Conservation (phyloP, 2,329 filamentous ascomycete species). For the Cladosporium sp. region DNA sequence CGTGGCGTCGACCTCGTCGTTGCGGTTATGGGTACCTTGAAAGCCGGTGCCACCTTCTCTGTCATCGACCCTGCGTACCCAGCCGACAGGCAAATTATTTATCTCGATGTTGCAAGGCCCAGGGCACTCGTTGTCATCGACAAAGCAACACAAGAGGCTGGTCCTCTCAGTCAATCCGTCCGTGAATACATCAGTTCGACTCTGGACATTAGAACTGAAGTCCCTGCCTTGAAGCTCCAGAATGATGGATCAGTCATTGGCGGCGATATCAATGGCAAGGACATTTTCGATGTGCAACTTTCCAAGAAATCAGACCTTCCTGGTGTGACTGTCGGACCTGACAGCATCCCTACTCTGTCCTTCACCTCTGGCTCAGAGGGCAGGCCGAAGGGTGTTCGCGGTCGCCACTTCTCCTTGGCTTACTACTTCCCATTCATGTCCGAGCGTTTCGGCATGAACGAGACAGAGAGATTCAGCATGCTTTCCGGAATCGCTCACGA, state of each 20-base stretch:
- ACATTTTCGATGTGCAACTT: constrained; percentile 59
- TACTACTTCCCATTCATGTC: constrained; percentile 96
- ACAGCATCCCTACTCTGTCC: constrained; percentile 70
- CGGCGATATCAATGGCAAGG: constrained; percentile 56
- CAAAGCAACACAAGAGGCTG: constrained; percentile 65
- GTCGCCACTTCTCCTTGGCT: constrained; percentile 79
- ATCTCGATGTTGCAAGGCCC: constrained; percentile 74
- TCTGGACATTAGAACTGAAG: constrained; percentile 65
- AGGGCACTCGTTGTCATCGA: constrained; percentile 68
- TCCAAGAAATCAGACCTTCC: constrained; percentile 55
- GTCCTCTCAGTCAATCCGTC: constrained; percentile 58
- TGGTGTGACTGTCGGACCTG: constrained; percentile 76
- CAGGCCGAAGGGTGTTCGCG: constrained; percentile 77
- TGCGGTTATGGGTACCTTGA: constrained; percentile 70
- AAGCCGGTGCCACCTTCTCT: constrained; percentile 57
- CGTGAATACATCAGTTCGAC: constrained; percentile 68
- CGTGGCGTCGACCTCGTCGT: constrained; percentile 74
- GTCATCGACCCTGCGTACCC: constrained; percentile 80
- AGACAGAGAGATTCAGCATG: constrained; percentile 74
- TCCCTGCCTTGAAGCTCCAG: constrained; percentile 68
- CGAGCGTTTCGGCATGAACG: constrained; percentile 68
- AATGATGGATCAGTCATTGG: constrained; percentile 71
- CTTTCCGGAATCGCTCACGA: constrained; percentile 77
- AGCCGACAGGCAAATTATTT: constrained; percentile 74
- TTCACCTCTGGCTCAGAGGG: constrained; percentile 67